Base-by-base conservation (phyloP, 73 alveolate species). In the Blepharisma japonicum region DNA sequence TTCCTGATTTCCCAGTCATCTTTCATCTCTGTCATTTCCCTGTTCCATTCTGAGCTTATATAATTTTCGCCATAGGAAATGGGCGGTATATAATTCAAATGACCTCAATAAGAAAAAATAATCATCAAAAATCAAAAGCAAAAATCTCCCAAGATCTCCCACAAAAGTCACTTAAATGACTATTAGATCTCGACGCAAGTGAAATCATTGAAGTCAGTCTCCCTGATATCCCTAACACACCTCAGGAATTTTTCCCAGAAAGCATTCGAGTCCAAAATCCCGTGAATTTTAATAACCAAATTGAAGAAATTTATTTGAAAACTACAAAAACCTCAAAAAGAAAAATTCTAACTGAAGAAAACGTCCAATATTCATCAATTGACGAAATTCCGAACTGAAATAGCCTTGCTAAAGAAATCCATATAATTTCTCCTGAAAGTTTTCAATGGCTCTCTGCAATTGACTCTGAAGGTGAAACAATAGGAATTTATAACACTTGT, bases 151-250 rank as follows among this genome's bases (percentile, higher is more conserved):
- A 32, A 32, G 42, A 32, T 32, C 42, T 32, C 42, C 42, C 42
- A 25, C 74, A n/a, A 61, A 61, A 39, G 46, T 20, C 50, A 8
- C 74, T 61, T 14, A 39, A 61, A 25, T 61, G 74, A 39, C 47
- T 61, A 18, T 14, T 14, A 61, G 23, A 61, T 1, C 74, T 61
- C 14, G 74, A 61, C 74, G 74, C 74, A 9, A 61, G 74, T 4
- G 74, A 14, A 61, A 61, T 61, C 38, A 61, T 61, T 25, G 74
- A 61, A 14, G 46, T 61, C 14, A 39, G 23, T 5, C 38, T 61
- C 74, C 47, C 14, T 9, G 46, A 8, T 8, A 39, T 14, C 74
- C 18, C 11, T 8, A n/a, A n/a, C 18, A n/a, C 14, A 8, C 74
- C 46, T 20, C 47, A n/a, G 3, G 23, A 25, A 14, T 25, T 61